A percentile compares a stretch with the other conserved stretches of the same genome.
Conservation (phyloP, 306 rosid species). For the Vigna reflexopilosa region DNA sequence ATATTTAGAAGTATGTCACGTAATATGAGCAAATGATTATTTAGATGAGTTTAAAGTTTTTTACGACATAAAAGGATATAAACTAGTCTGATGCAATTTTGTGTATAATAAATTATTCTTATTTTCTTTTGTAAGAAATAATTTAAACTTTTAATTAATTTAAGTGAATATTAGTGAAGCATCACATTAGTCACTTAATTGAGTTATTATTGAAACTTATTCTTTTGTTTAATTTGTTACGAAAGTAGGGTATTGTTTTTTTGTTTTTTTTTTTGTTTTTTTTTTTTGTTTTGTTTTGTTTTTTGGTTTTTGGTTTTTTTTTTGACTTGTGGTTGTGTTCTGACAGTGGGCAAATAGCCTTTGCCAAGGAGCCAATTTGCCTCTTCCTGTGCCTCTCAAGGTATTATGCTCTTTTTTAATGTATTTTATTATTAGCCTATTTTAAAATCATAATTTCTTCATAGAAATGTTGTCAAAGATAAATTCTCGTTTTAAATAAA, state of each 20-base stretch:
- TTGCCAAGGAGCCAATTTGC: conserved; percentile 90
- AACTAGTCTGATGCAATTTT: no score
- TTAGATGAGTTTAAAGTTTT: no score
- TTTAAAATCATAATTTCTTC: not conserved
- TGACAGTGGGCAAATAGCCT: conserved; percentile 96
- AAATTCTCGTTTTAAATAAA: not conserved
- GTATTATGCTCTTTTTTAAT: conserved; percentile 43
- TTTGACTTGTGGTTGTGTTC: conserved; percentile 23
- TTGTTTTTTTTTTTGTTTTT: not conserved
- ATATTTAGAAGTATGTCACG: no score
- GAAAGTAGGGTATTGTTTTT: not conserved
- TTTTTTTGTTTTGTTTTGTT: not conserved
- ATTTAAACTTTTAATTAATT: not conserved
- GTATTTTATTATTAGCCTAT: not conserved
- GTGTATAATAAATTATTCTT: no score
- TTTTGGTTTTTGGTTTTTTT: not conserved
- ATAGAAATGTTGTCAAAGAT: not conserved
- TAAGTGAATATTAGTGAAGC: not conserved
- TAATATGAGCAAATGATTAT: no score
- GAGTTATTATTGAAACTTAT: not conserved
- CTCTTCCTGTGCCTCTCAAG: conserved; percentile 89
- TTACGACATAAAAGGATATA: no score
- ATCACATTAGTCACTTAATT: not conserved
- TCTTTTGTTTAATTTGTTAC: not conserved
- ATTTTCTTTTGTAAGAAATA: no score